Conservation (phyloP, 2,329 filamentous ascomycete species). For the Cadophora sp. region DNA sequence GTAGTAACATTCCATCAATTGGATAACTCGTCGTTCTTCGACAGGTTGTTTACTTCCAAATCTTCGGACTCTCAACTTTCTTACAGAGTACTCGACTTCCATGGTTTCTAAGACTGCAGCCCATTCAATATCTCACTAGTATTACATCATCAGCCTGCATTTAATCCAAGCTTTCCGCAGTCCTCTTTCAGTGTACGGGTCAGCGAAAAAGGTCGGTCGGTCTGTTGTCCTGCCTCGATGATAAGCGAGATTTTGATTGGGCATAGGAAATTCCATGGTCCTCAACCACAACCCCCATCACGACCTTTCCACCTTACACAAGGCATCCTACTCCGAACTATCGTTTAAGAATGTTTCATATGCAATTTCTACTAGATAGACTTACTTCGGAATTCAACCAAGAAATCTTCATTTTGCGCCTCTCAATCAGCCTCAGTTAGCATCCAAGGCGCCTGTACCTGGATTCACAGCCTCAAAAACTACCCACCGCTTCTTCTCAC, state of each 20-base stretch:
- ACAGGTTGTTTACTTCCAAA: no score
- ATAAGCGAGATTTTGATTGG: slow-evolving; percentile 10
- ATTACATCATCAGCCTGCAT: background rate
- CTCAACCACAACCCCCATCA: background rate
- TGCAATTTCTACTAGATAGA: no score
- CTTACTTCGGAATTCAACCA: background rate
- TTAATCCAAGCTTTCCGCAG: background rate
- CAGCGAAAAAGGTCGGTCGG: background rate
- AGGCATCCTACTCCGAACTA: background rate
- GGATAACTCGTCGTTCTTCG: no score
- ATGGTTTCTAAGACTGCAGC: background rate
- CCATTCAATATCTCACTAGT: background rate
- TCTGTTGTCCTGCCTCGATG: background rate
- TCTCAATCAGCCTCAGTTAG: slow-evolving; percentile 1
- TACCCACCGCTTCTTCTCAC: background rate
- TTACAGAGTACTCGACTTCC: no score
- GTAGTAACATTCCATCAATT: no score
- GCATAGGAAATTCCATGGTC: background rate
- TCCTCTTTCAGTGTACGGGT: background rate
- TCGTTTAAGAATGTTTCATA: background rate
- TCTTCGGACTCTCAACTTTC: no score
- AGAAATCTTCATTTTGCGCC: slow-evolving; percentile 5
- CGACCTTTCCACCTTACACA: background rate
- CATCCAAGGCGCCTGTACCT: slow-evolving; percentile 8
- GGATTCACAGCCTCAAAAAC: background rate